A percentile compares a stretch with the other conserved stretches of the same genome.
Evolutionary conservation across 2,329 filamentous ascomycete genomes (phyloP).

Genomic region (Epicoccum sorghinum): DNA sequence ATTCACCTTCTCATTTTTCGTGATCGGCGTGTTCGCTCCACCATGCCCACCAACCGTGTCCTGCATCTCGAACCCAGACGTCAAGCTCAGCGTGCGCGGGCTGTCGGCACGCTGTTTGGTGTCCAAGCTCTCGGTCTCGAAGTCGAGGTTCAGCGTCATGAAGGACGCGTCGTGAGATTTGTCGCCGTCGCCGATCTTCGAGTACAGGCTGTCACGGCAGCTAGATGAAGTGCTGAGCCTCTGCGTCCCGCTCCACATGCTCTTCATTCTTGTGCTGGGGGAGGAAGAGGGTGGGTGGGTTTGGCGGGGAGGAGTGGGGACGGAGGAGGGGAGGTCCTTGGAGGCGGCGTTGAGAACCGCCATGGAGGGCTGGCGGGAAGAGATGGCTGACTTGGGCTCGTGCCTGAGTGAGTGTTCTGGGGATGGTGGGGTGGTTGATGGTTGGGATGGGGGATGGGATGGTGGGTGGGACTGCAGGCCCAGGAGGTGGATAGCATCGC

Average conservation of each 20-base stretch:
- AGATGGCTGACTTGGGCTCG: constrained; percentile 12
- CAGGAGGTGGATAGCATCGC: constrained; percentile 34
- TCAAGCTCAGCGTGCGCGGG: constrained; percentile 13
- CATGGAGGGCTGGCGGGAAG: constrained; percentile 25
- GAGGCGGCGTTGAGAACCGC: constrained; percentile 33
- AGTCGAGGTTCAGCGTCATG: constrained; percentile 26
- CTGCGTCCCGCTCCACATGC: constrained; percentile 29
- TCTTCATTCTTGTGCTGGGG: constrained; percentile 32
- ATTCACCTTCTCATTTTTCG: constrained; percentile 5
- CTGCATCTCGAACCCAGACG: constrained; percentile 27
- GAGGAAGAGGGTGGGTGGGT: constrained; percentile 25
- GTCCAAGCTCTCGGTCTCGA: constrained; percentile 14
- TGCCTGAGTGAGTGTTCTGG: constrained; percentile 18
- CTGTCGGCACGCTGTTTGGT: constrained; percentile 10
- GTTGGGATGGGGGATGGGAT: constrained; percentile 22
- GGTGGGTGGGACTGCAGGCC: constrained; percentile 23
- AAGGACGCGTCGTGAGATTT: constrained; percentile 12
- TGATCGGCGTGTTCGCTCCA: not conserved
- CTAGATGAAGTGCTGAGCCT: constrained; percentile 20
- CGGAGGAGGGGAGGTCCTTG: constrained; percentile 24
- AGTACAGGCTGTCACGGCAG: constrained; percentile 21
- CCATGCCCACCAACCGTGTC: constrained; percentile 22
- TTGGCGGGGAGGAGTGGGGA: constrained; percentile 30
- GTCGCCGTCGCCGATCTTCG: constrained; percentile 17
- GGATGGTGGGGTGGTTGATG: constrained; percentile 20